Evolutionary conservation across 202 grass and related monocot genomes (phyloP).

Genomic region (Bolboschoenoplectus hybrid): DNA sequence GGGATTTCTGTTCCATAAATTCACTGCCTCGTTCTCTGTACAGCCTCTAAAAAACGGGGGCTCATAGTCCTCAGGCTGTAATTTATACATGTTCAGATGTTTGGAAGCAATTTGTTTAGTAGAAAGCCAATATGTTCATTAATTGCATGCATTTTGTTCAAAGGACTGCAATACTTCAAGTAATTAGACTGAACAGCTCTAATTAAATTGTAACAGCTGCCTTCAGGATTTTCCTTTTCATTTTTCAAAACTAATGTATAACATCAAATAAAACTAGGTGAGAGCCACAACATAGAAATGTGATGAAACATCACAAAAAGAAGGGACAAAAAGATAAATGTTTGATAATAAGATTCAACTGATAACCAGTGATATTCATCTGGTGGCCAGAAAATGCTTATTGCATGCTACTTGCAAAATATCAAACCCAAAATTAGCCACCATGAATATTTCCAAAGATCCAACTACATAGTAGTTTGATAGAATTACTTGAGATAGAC

Average conservation of each 20-base stretch:
- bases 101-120: neutral
- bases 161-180: neutral
- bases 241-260: neutral
- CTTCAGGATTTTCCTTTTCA: neutral
- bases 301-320: neutral
- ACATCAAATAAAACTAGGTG: neutral
- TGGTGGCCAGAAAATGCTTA: constrained; percentile 11
- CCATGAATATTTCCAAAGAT: constrained; percentile 12
- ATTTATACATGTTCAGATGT: neutral
- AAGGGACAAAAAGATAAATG: neutral
- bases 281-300: neutral
- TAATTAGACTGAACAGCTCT: neutral
- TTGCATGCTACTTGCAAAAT: neutral
- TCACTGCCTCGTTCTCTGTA: constrained; percentile 70
- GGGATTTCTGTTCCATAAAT: constrained; percentile 89
- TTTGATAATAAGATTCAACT: neutral
- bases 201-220: neutral
- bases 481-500: neutral
- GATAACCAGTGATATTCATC: constrained; percentile 2
- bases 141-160: neutral
- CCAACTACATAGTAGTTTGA: constrained; percentile 1
- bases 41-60: constrained; percentile 95
- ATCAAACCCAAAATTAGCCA: constrained; percentile 19
- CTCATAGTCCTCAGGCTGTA: constrained; percentile 89
- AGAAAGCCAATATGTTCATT: constrained; percentile 6